A percentile compares a stretch with the other conserved stretches of the same genome.
phyloP scores from a whole-genome alignment of 192 early-diverging fungal genomes.

The Physocladia obscura region DNA sequence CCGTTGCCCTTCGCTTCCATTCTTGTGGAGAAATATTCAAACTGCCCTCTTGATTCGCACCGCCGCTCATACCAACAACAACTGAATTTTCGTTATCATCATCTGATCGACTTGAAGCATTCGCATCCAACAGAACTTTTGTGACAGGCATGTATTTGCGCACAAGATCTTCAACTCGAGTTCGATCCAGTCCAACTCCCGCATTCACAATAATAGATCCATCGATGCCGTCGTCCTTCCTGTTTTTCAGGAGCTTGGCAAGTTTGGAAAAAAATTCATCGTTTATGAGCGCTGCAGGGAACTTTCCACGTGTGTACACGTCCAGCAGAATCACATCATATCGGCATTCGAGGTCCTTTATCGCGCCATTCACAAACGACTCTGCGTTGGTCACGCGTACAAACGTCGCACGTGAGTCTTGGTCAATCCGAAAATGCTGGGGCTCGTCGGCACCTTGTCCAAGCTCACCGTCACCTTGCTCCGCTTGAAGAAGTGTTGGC shows the following conservation, averaged over 20 bases:
- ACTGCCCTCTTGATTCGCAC: neutral
- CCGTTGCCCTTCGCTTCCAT: constrained; percentile 17
- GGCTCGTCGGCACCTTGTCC: constrained; percentile 24
- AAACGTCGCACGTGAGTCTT: neutral
- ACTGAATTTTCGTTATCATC: constrained; percentile 33
- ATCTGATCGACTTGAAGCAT: constrained; percentile 12
- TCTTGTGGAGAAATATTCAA: constrained; percentile 13
- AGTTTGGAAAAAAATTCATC: constrained; percentile 12
- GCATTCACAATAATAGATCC: constrained; percentile 25
- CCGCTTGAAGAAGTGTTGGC: neutral
- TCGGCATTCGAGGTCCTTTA: constrained; percentile 15
- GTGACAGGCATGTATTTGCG: neutral
- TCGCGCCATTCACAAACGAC: constrained; percentile 5
- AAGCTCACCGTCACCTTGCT: constrained; percentile 1
- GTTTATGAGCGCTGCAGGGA: constrained; percentile 12
- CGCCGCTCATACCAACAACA: constrained; percentile 20
- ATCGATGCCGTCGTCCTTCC: constrained; percentile 16
- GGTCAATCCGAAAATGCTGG: constrained; percentile 14
- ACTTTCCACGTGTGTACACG: constrained; percentile 29
- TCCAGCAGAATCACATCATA: constrained; percentile 31
- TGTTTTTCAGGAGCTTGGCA: constrained; percentile 11
- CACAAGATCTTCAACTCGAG: constrained; percentile 12
- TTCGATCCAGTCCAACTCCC: constrained; percentile 11
- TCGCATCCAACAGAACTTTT: constrained; percentile 13
- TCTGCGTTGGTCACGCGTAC: constrained; percentile 18